These are phyloP conservation scores for Lophiotrema nucula DNA, from an alignment of 495 filamentous ascomycete genomes.

Conservation along the genomic window DNA sequence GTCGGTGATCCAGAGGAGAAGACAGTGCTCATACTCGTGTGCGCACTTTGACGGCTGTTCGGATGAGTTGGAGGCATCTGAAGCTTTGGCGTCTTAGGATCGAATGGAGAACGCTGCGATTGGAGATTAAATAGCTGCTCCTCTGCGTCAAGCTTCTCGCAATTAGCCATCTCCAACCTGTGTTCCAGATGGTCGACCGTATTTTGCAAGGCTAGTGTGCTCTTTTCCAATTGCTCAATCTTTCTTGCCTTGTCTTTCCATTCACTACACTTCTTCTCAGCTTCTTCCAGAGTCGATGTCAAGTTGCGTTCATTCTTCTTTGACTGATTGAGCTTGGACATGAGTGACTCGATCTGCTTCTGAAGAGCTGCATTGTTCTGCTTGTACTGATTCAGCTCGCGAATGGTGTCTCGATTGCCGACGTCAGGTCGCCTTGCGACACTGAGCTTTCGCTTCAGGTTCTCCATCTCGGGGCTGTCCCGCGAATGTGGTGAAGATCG, in stretches of 20 bases:
- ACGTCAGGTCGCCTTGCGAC: conserved; percentile 20
- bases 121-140: conserved; percentile 25
- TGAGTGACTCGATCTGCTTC: conserved; percentile 30
- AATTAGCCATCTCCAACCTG: conserved; percentile 28
- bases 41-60: conserved; percentile 12
- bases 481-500: conserved; percentile 3
- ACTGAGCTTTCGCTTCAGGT: conserved; percentile 28
- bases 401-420: conserved; percentile 19
- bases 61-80: background rate
- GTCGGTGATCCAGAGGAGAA: conserved; percentile 18
- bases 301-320: conserved; percentile 21
- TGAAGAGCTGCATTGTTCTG: conserved; percentile 28
- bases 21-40: conserved; percentile 26
- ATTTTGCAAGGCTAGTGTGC: conserved; percentile 23
- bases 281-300: conserved; percentile 5
- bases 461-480: conserved; percentile 27
- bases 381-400: conserved; percentile 26
- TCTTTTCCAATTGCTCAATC: conserved; percentile 23
- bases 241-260: conserved; percentile 27
- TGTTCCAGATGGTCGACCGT: conserved; percentile 29
- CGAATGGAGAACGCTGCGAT: conserved; percentile 10
- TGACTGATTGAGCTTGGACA: conserved; percentile 33
- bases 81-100: conserved; percentile 1
- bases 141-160: conserved; percentile 26
- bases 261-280: conserved; percentile 17